A percentile compares a stretch with the other conserved stretches of the same genome.
Conservation (phyloP, 1,284 basidiomycete genomes). For the Uromyces viciae-fabae region DNA sequence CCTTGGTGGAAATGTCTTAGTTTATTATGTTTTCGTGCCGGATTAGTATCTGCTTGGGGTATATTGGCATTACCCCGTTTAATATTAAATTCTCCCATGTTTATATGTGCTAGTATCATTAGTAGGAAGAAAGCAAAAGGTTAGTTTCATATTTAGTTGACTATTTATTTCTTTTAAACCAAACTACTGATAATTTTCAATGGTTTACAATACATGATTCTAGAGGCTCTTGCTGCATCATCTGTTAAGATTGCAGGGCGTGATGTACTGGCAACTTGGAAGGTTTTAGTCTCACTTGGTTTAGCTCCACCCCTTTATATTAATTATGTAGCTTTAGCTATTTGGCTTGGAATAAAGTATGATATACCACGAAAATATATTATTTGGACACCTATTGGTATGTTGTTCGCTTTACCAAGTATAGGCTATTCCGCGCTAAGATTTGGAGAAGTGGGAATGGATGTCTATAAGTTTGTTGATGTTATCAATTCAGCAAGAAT, state of each 20-base stretch:
- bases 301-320: conserved; percentile 82
- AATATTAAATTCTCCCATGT: conserved; percentile 92
- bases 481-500: too few relatives aligned
- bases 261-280: conserved; percentile 97
- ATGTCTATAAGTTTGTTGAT: conserved; percentile 80
- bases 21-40: conserved; percentile 77
- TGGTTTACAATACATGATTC: conserved; percentile 28
- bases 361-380: conserved; percentile 64
- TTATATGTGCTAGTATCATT: conserved; percentile 84
- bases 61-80: conserved; percentile 85
- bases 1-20: conserved; percentile 78
- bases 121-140: conserved; percentile 87
- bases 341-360: conserved; percentile 69
- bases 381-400: conserved; percentile 74
- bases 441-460: conserved; percentile 97
- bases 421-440: conserved; percentile 93
- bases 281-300: conserved; percentile 89
- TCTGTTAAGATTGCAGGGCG: conserved; percentile 91
- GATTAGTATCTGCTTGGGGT: conserved; percentile 78
- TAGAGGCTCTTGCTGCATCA: conserved; percentile 94
- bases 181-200: not conserved
- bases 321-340: conserved; percentile 76
- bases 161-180: conserved; percentile 1
- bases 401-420: conserved; percentile 73
- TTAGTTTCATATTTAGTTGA: conserved; percentile 52